Evolutionary conservation across 1,284 basidiomycete genomes (phyloP), one percentile per base, ranked within the genome.

Genomic region (Pseudozyma pruni): DNA sequence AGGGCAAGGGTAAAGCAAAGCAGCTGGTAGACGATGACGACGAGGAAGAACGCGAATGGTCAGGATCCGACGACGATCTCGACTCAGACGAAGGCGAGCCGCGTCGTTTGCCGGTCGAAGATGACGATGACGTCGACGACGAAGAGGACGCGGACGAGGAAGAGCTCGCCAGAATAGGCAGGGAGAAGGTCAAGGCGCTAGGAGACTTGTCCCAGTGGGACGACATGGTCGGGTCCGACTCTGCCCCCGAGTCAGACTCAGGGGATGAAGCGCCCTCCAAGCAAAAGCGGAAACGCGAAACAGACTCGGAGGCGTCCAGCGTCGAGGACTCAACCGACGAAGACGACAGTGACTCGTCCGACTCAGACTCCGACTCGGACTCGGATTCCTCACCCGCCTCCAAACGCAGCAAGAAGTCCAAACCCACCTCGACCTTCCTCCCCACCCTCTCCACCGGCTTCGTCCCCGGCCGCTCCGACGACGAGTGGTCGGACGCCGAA

Each of bases 371-470:
- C 3, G 35, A 23, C 35, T 44, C 47, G 0, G 78, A 74, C 37
- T 78, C 78, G 43, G 52, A 75, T 13, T 52, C 54, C 11, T 38
- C 37, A 1, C n/a, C 43, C 29, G 29, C 56, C 17, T 41, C 35
- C 14, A 43, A 38, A 2, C 25, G 45, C 8, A 17, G 38, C 1
- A 63, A 64, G 38, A 55, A 62, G 22, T 20, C 19, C 52, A 42
- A 50, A 35, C 42, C 56, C 11, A 22, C 54, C 4, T 41, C 83
- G 3, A 85, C 86, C 20, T 97, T 96, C 85, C 86, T 97, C 2
- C 94, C 94, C 19, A 90, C 91, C 0, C 88, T 97, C 25, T 87
- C 92, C 2, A 88, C 90, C 8, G 94, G 94, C 1, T 98, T 91
- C 81, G 63, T 83, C 23, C 87, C 89, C 34, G 87, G 88, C 42